Evolutionary conservation across 352 stramenopile genomes (phyloP).

Genomic region (Lagenidium giganteum): DNA sequence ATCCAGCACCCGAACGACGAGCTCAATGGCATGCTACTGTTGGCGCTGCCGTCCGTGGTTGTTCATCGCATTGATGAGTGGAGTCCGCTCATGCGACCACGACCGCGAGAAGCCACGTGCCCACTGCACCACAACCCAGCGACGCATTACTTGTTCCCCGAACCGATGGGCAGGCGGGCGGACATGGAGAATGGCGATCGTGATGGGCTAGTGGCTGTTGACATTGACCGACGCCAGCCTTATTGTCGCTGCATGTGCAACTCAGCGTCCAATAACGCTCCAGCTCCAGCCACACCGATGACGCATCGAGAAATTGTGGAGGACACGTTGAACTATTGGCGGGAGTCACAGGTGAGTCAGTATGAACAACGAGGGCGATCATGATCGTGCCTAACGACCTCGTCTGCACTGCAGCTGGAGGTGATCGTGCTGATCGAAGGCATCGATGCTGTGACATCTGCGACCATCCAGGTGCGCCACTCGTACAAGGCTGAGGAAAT

Average conservation of each 20-base stretch:
- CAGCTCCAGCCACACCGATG: constrained; percentile 7
- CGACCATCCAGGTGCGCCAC: constrained; percentile 93
- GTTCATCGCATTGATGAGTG: constrained; percentile 91
- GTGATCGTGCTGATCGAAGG: constrained; percentile 96
- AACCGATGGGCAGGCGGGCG: constrained; percentile 47
- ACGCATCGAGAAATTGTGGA: constrained; percentile 30
- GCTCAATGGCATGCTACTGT: constrained; percentile 83
- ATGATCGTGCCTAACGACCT: too few relatives aligned
- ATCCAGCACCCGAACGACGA: constrained; percentile 93
- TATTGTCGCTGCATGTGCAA: too few relatives aligned
- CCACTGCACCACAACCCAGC: constrained; percentile 61
- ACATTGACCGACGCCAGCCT: too few relatives aligned
- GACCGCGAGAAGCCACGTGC: constrained; percentile 32
- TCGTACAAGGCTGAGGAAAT: constrained; percentile 94
- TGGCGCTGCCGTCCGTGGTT: constrained; percentile 88
- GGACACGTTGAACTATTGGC: constrained; percentile 73
- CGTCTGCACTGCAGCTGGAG: constrained; percentile 79
- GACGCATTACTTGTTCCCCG: constrained; percentile 60
- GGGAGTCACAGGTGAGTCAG: constrained; percentile 59
- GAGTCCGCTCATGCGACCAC: constrained; percentile 86
- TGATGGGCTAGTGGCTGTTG: constrained; percentile 28
- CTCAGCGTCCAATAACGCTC: too few relatives aligned
- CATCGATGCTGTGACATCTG: constrained; percentile 93
- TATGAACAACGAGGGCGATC: too few relatives aligned
- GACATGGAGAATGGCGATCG: constrained; percentile 63